Evolutionary conservation across 2,329 filamentous ascomycete species (phyloP).

Genomic region (Zymoseptoria tritici): DNA sequence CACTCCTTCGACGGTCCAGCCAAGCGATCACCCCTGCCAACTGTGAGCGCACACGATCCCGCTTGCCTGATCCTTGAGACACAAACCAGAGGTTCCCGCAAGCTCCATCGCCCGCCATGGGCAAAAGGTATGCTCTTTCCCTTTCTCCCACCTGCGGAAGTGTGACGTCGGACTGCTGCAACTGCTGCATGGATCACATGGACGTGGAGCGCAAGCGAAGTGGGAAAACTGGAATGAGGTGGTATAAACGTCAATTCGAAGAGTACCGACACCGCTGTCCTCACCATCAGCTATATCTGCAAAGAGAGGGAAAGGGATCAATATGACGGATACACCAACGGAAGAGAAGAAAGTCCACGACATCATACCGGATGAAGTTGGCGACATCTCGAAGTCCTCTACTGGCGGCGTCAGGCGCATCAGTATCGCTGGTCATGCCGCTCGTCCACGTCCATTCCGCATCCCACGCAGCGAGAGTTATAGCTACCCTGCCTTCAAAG

Average conservation of each 20-base stretch:
- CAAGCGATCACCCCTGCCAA: background rate
- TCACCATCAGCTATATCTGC: background rate
- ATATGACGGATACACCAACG: constrained; percentile 18
- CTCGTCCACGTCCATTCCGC: constrained; percentile 27
- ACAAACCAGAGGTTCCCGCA: background rate
- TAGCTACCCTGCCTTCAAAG: constrained; percentile 27
- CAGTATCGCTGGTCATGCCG: constrained; percentile 24
- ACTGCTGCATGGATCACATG: background rate
- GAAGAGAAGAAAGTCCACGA: constrained; percentile 21
- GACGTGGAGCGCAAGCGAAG: background rate
- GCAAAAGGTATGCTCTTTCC: constrained; percentile 23
- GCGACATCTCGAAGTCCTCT: background rate
- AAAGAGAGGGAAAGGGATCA: background rate
- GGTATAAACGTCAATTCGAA: background rate
- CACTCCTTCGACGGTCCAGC: background rate
- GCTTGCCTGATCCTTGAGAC: background rate
- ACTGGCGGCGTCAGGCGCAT: background rate
- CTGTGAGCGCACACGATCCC: background rate
- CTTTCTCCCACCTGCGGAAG: background rate
- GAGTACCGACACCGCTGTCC: background rate
- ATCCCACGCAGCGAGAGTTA: constrained; percentile 27
- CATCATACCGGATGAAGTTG: constrained; percentile 10
- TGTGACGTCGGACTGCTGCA: constrained; percentile 12
- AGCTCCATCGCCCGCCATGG: constrained; percentile 19
- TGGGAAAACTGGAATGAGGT: background rate